Evolutionary conservation across 768 basidiomycete genomes (phyloP).

Genomic region (Phaffia tasmanica): DNA sequence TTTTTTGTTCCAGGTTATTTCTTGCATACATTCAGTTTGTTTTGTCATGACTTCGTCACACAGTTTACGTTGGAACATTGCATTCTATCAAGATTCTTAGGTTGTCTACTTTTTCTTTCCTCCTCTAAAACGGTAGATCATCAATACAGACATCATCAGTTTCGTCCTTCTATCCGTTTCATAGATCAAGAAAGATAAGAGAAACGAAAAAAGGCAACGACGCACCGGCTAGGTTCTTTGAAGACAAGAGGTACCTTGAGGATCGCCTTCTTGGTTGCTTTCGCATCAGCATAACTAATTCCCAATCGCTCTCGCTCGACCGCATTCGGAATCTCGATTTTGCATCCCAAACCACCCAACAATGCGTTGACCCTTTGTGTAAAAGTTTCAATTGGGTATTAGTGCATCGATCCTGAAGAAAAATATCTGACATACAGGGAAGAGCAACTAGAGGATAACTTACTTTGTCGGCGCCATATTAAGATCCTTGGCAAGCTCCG

Average conservation of each 20-base stretch:
- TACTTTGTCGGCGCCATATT: constrained; percentile 56
- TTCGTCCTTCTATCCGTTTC: too few species aligned
- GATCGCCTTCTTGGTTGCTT: constrained; percentile 54
- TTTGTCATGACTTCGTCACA: not conserved
- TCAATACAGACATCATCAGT: too few species aligned
- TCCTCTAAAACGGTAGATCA: too few species aligned
- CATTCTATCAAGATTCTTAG: not conserved
- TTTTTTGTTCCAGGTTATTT: too few species aligned
- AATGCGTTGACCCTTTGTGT: constrained; percentile 50
- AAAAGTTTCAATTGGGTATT: not conserved
- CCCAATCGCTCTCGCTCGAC: constrained; percentile 61
- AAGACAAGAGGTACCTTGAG: constrained; percentile 68
- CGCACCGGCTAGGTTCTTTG: constrained; percentile 26
- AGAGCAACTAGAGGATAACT: constrained; percentile 34
- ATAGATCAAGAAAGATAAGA: too few species aligned
- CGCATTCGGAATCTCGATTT: constrained; percentile 48
- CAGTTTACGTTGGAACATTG: not conserved
- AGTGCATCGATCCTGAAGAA: not conserved
- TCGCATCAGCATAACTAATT: constrained; percentile 52
- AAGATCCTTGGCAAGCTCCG: constrained; percentile 60
- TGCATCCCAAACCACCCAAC: constrained; percentile 75
- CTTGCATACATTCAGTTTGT: too few species aligned
- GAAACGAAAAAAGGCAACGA: not conserved
- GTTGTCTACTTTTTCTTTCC: too few species aligned
- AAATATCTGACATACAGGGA: not conserved